A percentile compares a stretch with the other conserved stretches of the same genome.
These are phyloP conservation scores for Onygena corvina DNA, from an alignment of 2,329 filamentous ascomycete species.

Conservation along the genomic window DNA sequence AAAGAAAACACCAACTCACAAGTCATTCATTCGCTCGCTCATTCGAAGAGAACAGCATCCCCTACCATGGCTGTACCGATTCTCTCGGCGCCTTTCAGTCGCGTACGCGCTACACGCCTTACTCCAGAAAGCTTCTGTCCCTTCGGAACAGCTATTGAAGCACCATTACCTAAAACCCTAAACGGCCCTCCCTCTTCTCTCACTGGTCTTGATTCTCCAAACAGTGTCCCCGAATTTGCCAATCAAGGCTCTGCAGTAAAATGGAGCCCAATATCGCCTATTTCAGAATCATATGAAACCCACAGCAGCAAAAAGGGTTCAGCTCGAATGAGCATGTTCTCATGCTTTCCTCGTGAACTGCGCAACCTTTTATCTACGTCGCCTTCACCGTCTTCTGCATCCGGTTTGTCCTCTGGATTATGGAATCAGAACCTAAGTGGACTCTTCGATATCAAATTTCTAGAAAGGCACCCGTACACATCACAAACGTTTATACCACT, in stretches of 20 bases:
- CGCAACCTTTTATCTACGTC: slow-evolving; percentile 20
- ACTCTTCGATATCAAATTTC: slow-evolving; percentile 55
- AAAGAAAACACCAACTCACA: too few species aligned
- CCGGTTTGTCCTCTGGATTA: not conserved
- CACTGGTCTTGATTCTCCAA: slow-evolving; percentile 33
- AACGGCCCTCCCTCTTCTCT: slow-evolving; percentile 31
- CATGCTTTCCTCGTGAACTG: slow-evolving; percentile 58
- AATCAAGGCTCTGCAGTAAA: slow-evolving; percentile 88
- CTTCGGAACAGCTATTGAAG: slow-evolving; percentile 74
- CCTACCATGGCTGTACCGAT: not conserved
- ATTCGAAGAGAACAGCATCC: too few species aligned
- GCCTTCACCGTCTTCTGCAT: slow-evolving; percentile 1
- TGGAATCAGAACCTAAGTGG: slow-evolving; percentile 14
- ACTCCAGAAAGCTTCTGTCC: slow-evolving; percentile 56
- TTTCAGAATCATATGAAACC: slow-evolving; percentile 53
- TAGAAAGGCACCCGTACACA: slow-evolving; percentile 89
- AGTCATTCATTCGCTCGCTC: too few species aligned
- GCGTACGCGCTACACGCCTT: slow-evolving; percentile 42
- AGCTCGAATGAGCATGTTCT: slow-evolving; percentile 76
- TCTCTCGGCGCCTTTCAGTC: not conserved
- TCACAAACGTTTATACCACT: slow-evolving; percentile 87
- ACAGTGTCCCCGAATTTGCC: slow-evolving; percentile 45
- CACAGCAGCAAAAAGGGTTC: slow-evolving; percentile 39
- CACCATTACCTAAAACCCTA: slow-evolving; percentile 50
- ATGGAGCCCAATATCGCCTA: slow-evolving; percentile 65